Base-by-base conservation (phyloP, 352 stramenopile genomes). In the Phytopythium vexans region DNA sequence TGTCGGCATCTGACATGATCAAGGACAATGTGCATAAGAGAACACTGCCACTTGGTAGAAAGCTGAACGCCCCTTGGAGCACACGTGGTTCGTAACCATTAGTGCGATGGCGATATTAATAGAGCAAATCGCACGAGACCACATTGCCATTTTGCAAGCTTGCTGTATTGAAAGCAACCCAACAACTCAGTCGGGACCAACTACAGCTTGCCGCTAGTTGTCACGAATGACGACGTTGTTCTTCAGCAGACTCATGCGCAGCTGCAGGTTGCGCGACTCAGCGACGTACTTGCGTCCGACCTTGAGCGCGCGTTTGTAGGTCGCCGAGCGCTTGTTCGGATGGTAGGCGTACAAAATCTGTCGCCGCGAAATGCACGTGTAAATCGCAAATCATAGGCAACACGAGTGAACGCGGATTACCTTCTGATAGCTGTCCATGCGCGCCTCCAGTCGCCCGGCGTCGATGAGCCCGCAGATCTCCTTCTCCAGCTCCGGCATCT, bases 381-480 rank as follows among this genome's bases (percentile, higher is more conserved):
- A 27, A 27, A 27, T 27, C 21, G 21, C 21, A 27, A 27, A 27
- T 27, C 21, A 27, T 27, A 37, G 2, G 31, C 8, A 10, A 41
- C 32, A 27, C 5, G 32, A 33, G 33, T 27, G 21, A 27, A 27
- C 21, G 21, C 45, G 21, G 21, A 27, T 27, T 27, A 94, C 83
- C 77, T 93, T 94, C 52, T 91, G 68, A 54, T 96, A 92, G 48
- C 85, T 91, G 73, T 96, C 88, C 56, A 96, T 91, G 49, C 84
- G 81, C 6, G 85, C 88, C 35, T 80, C 67, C 12, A 96, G 73
- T 60, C 89, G 86, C 43, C 79, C 71, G 0, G 72, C 70, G 0
- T 69, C 59, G 55, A 96, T 96, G 8, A 96, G 66, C 12, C 82
- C 67, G 47, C 84, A 86, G 3, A 95, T 68, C 41, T 95, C 82